A percentile compares a stretch with the other conserved stretches of the same genome.
These are phyloP conservation scores for Elongisporangium anandrum DNA, from an alignment of 352 stramenopile species.

Conservation along the genomic window DNA sequence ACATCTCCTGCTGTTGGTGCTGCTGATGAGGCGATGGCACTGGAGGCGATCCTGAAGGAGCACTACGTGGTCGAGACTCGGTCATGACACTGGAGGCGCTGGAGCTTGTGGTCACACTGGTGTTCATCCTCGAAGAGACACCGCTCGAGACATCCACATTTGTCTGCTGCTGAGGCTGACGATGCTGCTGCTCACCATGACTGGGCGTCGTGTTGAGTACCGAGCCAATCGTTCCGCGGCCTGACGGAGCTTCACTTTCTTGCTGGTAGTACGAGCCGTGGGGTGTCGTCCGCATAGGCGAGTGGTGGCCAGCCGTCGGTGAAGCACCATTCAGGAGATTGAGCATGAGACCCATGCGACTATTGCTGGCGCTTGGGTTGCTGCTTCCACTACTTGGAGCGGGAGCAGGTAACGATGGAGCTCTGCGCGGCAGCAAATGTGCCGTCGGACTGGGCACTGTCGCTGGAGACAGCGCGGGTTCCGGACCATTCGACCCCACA, in stretches of 20 bases:
- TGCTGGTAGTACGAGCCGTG: background rate
- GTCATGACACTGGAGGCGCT: slow-evolving; percentile 13
- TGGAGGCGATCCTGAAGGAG: slow-evolving; percentile 19
- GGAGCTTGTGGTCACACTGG: slow-evolving; percentile 18
- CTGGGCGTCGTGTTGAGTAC: slow-evolving; percentile 5
- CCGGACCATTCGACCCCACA: slow-evolving; percentile 13
- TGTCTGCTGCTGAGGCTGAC: slow-evolving; percentile 27
- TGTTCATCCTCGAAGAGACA: slow-evolving; percentile 22
- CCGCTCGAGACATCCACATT: slow-evolving; percentile 9
- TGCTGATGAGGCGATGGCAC: slow-evolving; percentile 13
- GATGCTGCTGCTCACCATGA: slow-evolving; percentile 25
- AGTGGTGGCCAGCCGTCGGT: slow-evolving; percentile 33
- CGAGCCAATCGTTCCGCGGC: slow-evolving; percentile 1
- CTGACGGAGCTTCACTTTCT: background rate
- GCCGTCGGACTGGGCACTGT: slow-evolving; percentile 46
- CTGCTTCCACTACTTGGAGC: slow-evolving; percentile 8
- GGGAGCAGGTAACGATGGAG: slow-evolving; percentile 3
- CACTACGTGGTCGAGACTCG: slow-evolving; percentile 16
- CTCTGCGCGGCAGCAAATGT: slow-evolving; percentile 44
- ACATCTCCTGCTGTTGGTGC: slow-evolving; percentile 39
- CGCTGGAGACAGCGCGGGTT: slow-evolving; percentile 18
- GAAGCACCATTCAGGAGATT: slow-evolving; percentile 74
- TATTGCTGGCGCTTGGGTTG: slow-evolving; percentile 9
- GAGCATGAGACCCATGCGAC: slow-evolving; percentile 72
- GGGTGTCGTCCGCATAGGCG: slow-evolving; percentile 13